Evolutionary conservation across 2,329 filamentous ascomycete genomes (phyloP), one percentile per base, ranked within the genome.

Genomic region (Capronia coronata): DNA sequence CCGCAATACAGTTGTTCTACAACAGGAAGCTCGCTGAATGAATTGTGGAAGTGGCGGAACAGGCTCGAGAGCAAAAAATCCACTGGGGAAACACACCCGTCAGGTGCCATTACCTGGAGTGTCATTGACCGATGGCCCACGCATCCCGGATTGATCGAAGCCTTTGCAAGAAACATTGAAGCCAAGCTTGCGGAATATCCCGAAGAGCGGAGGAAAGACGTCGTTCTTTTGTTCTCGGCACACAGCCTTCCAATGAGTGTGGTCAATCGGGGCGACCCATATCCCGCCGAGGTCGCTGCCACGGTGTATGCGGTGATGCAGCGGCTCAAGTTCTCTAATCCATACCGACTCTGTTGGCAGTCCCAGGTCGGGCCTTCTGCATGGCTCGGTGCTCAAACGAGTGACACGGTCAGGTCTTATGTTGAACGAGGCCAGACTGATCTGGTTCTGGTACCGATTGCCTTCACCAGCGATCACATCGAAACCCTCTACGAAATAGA

Each of bases 401-500:
- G 84, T 52, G 82, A 84, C 58, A 91, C 90, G 0, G 93, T 98
- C 9, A 82, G 90, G 64, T 78, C 88, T 52, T 94, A 96, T 65
- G 82, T 97, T 58, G 81, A 86, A 64, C 89, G 93, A 68, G 93
- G 91, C 1, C 87, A 96, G 64, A 94, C 84, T 48, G 89, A 98
- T 64, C 75, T 98, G 47, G 76, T 96, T 1, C 75, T 98, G 5
- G 88, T 98, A 48, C 93, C 93, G 0, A 94, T 98, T 58, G 93
- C 93, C 4, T 98, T 98, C 66, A 98, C 93, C 0, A 94, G 87
- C n/a, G 93, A 98, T 63, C 93, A 98, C 65, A 98, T 98, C 59
- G 93, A 98, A 71, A 98, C 93, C 0, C 75, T 98, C 1, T 97
- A 84, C 66, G 93, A 98, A 68, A 74, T 98, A 45, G 93, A 98